phyloP scores from a whole-genome alignment of 208 protist genomes.

The Tritrichomonas foetus region DNA sequence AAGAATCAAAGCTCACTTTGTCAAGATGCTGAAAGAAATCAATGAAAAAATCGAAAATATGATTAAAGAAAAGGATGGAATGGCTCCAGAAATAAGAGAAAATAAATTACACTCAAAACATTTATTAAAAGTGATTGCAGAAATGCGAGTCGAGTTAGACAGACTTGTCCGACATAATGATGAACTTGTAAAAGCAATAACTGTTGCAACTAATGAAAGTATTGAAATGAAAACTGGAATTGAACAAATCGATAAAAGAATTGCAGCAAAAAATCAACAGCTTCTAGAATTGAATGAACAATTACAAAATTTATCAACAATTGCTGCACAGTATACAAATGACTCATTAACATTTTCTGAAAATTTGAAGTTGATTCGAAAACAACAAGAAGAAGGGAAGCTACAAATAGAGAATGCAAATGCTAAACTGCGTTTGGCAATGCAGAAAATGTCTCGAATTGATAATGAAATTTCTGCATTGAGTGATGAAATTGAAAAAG shows the following conservation, averaged over 20 bases:
- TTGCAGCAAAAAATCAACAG: not conserved
- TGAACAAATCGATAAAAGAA: not conserved
- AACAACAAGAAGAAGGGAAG: not conserved
- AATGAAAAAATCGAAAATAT: not conserved
- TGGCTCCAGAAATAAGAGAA: not conserved
- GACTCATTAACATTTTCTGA: not conserved
- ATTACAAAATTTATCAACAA: not conserved
- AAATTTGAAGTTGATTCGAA: not conserved
- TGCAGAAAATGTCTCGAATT: not conserved
- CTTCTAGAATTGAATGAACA: not conserved
- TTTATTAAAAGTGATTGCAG: not conserved
- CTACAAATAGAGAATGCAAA: not conserved
- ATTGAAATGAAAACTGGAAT: not conserved
- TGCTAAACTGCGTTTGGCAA: not conserved
- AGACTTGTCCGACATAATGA: not conserved
- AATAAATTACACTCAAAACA: not conserved
- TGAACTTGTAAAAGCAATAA: not conserved
- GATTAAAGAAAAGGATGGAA: not conserved
- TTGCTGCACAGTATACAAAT: not conserved
- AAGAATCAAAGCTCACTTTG: not conserved
- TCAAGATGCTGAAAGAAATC: not conserved
- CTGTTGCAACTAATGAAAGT: not conserved
- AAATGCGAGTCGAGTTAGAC: not conserved
- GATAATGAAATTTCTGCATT: not conserved
- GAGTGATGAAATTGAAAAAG: not conserved